phyloP scores from a whole-genome alignment of 148 eudicot species.

The Selenicereus undatus region DNA sequence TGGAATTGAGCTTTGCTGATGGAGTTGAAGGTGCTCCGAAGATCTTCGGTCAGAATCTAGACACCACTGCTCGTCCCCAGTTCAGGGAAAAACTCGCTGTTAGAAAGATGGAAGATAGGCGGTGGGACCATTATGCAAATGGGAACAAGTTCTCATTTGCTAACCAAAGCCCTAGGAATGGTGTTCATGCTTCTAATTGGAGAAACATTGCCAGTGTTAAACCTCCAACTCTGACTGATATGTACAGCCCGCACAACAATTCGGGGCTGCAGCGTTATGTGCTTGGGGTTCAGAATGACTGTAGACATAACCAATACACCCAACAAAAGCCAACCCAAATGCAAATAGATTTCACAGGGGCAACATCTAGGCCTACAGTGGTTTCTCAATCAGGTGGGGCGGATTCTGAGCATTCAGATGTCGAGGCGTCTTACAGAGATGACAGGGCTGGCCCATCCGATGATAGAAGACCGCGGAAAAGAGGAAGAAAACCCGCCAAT shows the following conservation, averaged over 20 bases:
- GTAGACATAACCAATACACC: constrained; percentile 34
- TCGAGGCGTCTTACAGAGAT: constrained; percentile 49
- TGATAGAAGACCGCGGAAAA: constrained; percentile 37
- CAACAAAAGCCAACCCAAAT: constrained; percentile 47
- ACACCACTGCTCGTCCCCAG: constrained; percentile 27
- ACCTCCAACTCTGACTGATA: constrained; percentile 31
- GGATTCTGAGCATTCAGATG: constrained; percentile 68
- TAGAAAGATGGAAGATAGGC: constrained; percentile 48
- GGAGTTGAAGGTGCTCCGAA: constrained; percentile 35
- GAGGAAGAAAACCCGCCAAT: constrained; percentile 45
- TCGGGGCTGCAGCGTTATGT: constrained; percentile 32
- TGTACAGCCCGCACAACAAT: constrained; percentile 36
- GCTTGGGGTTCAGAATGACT: constrained; percentile 50
- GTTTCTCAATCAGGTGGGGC: constrained; percentile 31
- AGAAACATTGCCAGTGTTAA: constrained; percentile 32
- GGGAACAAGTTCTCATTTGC: constrained; percentile 38
- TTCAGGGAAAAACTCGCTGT: constrained; percentile 64
- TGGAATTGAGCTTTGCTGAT: constrained; percentile 24
- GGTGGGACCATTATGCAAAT: constrained; percentile 36
- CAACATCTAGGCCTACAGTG: constrained; percentile 45
- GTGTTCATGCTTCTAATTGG: constrained; percentile 52
- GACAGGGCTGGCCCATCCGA: constrained; percentile 33
- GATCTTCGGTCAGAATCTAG: constrained; percentile 71
- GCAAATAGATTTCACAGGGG: constrained; percentile 80
- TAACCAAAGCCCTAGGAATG: constrained; percentile 37